Base-by-base conservation (phyloP, 108 stramenopile species). In the Cyclotella baltica region DNA sequence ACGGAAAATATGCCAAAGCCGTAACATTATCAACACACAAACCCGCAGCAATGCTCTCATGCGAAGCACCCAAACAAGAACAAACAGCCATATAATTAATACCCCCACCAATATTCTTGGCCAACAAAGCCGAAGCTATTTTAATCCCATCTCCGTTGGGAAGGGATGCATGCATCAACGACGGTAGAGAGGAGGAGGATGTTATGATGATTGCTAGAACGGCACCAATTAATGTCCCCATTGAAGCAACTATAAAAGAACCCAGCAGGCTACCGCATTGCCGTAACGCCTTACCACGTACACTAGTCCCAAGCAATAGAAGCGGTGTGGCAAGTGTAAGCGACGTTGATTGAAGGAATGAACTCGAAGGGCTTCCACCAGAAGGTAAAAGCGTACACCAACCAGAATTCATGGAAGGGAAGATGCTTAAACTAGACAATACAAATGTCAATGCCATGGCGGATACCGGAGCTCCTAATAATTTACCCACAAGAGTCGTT, bases 91-190 rank as follows among this genome's bases (percentile, higher is more conserved):
- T 70, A 67, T 94, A 94, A 68, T 94, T 94, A 67, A 94, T 89
- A 13, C 93, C 93, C 3, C 93, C 93, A 1, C 93, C 93, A 64
- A 94, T 85, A 52, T 94, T 94, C 59, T 94, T 94, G 59, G 93
- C 90, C 76, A 94, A 33, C 8, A 94, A 52, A 16, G 93, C 93
- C 11, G 91, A 78, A 1, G 90, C 90, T 46, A 92, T 85, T 8
- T 80, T 81, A 31, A 92, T 63, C 29, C 89, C 93, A 66, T 94
- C 88, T 38, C 52, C 43, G 75, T 70, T 43, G 0, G 76, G 58
- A 28, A 77, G 35, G n/a, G 69, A 35, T 20, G 29, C 3, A 9
- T 16, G 47, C 2, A 16, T n/a, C n/a, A 48, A 48, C 2, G n/a
- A 4, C 47, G 19, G 0, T 70, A 33, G 15, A 87, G 58, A 31